phyloP scores from a whole-genome alignment of 371 early-diverging fungal species.

The Mucor saturninus region DNA sequence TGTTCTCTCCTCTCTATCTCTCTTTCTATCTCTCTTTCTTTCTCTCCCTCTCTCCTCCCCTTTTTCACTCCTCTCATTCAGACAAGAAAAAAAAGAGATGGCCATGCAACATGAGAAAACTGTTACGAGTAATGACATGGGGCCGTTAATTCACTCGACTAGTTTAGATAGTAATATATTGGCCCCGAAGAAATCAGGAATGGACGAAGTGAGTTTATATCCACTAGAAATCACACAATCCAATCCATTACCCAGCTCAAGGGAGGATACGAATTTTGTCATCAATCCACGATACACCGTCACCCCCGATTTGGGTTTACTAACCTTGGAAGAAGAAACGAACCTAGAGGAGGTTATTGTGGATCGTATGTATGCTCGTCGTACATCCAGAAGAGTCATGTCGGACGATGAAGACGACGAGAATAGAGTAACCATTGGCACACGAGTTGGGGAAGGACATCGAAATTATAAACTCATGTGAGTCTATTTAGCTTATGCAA shows the following conservation, averaged over 20 bases:
- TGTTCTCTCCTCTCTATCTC: too few species aligned
- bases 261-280: neutral
- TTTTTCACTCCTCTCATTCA: too few species aligned
- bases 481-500: neutral
- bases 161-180: conserved; percentile 2
- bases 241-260: conserved; percentile 8
- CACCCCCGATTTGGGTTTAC: conserved; percentile 38
- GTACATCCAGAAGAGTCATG: conserved; percentile 34
- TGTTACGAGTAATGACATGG: neutral
- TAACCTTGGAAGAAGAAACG: conserved; percentile 44
- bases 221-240: conserved; percentile 18
- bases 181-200: neutral
- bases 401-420: conserved; percentile 54
- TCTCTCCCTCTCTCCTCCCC: too few species aligned
- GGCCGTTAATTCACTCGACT: neutral
- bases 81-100: too few species aligned
- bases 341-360: conserved; percentile 44
- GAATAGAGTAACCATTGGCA: conserved; percentile 64
- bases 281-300: conserved; percentile 16
- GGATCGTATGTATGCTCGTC: conserved; percentile 45
- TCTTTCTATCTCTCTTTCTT: too few species aligned
- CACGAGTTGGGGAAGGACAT: conserved; percentile 70
- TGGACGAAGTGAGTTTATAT: conserved; percentile 1
- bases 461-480: conserved; percentile 88
- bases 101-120: too few species aligned